phyloP scores from a whole-genome alignment of 805 yeast genomes.

The Lachancea mirantina region DNA sequence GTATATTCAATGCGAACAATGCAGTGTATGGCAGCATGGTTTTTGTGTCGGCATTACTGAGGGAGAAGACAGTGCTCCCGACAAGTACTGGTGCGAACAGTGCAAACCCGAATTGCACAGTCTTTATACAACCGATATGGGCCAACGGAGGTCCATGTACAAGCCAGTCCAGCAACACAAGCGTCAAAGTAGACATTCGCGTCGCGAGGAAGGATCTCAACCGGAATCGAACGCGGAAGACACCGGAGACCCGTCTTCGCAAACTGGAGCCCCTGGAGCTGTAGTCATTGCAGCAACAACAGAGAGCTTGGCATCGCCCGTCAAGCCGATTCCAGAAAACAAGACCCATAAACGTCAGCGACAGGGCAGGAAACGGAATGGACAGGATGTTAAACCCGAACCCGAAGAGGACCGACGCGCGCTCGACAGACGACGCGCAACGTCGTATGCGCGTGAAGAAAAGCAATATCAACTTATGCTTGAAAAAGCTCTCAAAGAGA shows the following conservation, averaged over 20 bases:
- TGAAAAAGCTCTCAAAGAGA: conserved; percentile 36
- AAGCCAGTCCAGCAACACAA: conserved; percentile 37
- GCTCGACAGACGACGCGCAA: conserved; percentile 33
- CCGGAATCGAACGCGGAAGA: too few species aligned
- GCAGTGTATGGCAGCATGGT: conserved; percentile 98
- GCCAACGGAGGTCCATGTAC: conserved; percentile 23
- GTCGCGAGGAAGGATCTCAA: conserved; percentile 5
- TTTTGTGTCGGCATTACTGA: conserved; percentile 81
- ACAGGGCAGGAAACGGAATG: conserved; percentile 5
- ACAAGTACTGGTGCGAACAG: conserved; percentile 88
- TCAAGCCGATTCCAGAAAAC: too few species aligned
- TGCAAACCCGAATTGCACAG: conserved; percentile 81
- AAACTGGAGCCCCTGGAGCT: conserved; percentile 6
- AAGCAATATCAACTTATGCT: conserved; percentile 38
- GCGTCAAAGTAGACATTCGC: conserved; percentile 21
- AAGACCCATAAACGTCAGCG: conserved; percentile 6
- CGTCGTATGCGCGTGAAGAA: conserved; percentile 36
- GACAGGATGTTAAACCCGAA: conserved; percentile 6
- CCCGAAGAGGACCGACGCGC: conserved; percentile 22
- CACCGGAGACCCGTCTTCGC: conserved; percentile 5
- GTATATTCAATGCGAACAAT: conserved; percentile 79
- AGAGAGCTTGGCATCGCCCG: conserved; percentile 11
- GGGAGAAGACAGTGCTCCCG: conserved; percentile 69
- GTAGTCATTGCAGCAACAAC: conserved; percentile 9
- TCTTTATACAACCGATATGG: conserved; percentile 22